Evolutionary conservation across 169 alveolate genomes (phyloP), one percentile per base, ranked within the genome.

Genomic region (Cryptosporidium sp.): DNA sequence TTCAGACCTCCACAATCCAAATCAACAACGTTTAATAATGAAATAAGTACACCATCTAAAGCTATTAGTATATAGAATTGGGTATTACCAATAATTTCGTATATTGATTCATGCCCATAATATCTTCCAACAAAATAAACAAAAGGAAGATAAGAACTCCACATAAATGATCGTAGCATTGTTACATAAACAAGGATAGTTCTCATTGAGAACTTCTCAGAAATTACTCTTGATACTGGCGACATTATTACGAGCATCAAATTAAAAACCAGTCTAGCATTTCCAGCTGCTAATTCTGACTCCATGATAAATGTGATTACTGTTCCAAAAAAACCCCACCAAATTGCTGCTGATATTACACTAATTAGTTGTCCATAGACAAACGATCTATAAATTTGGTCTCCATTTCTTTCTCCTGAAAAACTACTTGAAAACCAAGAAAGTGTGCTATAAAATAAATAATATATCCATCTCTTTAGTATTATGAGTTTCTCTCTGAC

Each of bases 301-400:
- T 75, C 72, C 70, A 75, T 53, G 26, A 56, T 21, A 26, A 75
- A 60, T n/a, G 71, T 75, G 37, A 75, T 56, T 4, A 52, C 18
- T 23, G 86, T 75, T 9, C 86, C 86, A 53, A 75, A 75, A 35
- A 75, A 56, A 1, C 86, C 86, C 86, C 86, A 75, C 86, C 86
- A 75, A n/a, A 75, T 60, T 37, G 72, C 86, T 56, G 86, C 86
- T 18, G 70, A 56, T 21, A 60, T 37, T 12, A 75, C 86, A 75
- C 71, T 75, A 26, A 60, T 35, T 42, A 75, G 60, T 42, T 75
- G 86, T 4, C 86, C 86, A 45, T 39, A 75, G 12, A 75, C 72
- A 75, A 52, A 75, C 4, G 62, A 75, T 35, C 48, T 75, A 39
- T 75, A 75, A 16, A 75, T 75, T 21, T 37, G 52, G 35, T 53